Evolutionary conservation across 306 rosid genomes (phyloP).

Genomic region (Dicorynia guianensis): DNA sequence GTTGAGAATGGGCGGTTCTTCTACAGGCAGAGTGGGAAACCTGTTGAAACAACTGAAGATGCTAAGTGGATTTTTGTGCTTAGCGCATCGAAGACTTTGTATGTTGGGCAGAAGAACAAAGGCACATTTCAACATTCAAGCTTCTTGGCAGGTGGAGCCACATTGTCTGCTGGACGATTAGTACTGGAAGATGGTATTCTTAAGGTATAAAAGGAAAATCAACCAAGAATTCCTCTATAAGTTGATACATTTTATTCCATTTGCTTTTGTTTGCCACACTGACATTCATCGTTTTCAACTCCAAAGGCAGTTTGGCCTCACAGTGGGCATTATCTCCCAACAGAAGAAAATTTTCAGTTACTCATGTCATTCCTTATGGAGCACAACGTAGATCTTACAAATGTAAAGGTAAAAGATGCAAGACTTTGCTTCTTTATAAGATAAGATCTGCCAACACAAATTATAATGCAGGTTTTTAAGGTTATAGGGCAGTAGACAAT

Average conservation of each 20-base stretch:
- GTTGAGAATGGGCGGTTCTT: slow-evolving; percentile 63
- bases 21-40: slow-evolving; percentile 55
- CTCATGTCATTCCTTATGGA: slow-evolving; percentile 69
- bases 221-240: background rate
- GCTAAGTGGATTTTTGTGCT: slow-evolving; percentile 87
- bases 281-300: slow-evolving; percentile 29
- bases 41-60: slow-evolving; percentile 63
- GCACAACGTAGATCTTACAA: slow-evolving; percentile 67
- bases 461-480: slow-evolving; percentile 26
- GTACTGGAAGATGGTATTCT: slow-evolving; percentile 70
- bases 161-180: slow-evolving; percentile 87
- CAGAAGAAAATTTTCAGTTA: slow-evolving; percentile 81
- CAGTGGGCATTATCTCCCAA: slow-evolving; percentile 93
- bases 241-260: background rate
- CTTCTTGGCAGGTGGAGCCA: slow-evolving; percentile 93
- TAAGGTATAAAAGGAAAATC: slow-evolving; percentile 56
- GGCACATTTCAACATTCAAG: slow-evolving; percentile 97
- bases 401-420: slow-evolving; percentile 64
- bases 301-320: slow-evolving; percentile 88
- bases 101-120: slow-evolving; percentile 75
- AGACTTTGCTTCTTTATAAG: slow-evolving; percentile 7
- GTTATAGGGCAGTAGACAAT: slow-evolving; percentile 10
- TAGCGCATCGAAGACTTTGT: slow-evolving; percentile 76
- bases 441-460: slow-evolving; percentile 18
- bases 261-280: slow-evolving; percentile 22